phyloP scores from a whole-genome alignment of 83 land plant species.

The Thuja plicata region DNA sequence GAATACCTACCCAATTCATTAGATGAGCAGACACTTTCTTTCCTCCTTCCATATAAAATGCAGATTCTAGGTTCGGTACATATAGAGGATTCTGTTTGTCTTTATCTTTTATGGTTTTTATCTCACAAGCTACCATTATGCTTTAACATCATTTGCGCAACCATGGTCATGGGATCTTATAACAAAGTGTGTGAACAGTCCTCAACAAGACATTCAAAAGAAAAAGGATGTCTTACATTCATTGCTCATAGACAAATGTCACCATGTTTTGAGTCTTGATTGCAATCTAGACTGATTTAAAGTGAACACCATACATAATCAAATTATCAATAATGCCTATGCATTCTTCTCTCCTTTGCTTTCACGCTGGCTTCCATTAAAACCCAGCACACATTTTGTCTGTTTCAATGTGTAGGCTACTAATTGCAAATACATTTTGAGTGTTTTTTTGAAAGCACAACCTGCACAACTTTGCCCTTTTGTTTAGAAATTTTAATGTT shows the following conservation, averaged over 20 bases:
- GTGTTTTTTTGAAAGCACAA: no score
- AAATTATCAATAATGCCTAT: neutral
- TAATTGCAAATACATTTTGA: no score
- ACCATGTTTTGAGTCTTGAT: slow-evolving; percentile 1
- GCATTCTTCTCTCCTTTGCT: neutral
- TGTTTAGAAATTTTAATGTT: no score
- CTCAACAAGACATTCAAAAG: neutral
- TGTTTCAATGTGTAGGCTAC: no score
- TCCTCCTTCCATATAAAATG: slow-evolving; percentile 91
- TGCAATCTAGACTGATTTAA: neutral
- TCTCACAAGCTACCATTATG: neutral
- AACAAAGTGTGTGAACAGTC: neutral
- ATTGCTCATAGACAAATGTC: neutral
- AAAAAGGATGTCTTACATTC: neutral
- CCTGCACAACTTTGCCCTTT: no score
- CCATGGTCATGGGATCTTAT: neutral
- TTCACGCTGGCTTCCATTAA: no score
- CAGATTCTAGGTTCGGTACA: neutral
- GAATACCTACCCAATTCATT: slow-evolving; percentile 98
- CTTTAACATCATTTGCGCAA: neutral
- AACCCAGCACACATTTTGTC: no score
- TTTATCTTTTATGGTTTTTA: neutral
- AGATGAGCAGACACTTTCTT: slow-evolving; percentile 84
- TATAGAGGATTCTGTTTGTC: slow-evolving; percentile 5
- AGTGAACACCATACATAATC: neutral